These are phyloP conservation scores for Durotheca rogersii DNA, from an alignment of 495 filamentous ascomycete species.

Conservation along the genomic window DNA sequence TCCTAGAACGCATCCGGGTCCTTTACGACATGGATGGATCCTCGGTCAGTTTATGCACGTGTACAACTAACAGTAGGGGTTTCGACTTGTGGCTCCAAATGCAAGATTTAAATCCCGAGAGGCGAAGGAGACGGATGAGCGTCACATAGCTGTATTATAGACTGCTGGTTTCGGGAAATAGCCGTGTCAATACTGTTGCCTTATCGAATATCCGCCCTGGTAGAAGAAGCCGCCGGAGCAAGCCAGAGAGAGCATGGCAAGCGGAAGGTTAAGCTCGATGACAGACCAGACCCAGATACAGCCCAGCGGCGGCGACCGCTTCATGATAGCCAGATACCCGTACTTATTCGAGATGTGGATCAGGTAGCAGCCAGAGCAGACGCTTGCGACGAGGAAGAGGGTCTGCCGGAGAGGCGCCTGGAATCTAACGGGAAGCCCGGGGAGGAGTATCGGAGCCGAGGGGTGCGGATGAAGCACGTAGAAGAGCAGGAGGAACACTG, in stretches of 20 bases:
- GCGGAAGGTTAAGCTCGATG: conserved; percentile 75
- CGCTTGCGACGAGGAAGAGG: conserved; percentile 58
- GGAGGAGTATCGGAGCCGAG: conserved; percentile 43
- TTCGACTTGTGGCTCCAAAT: background rate
- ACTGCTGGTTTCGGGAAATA: background rate
- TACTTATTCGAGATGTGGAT: conserved; percentile 76
- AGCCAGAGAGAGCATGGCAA: conserved; percentile 61
- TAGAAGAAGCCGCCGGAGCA: conserved; percentile 65
- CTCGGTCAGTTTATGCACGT: conserved; percentile 7
- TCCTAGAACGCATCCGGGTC: conserved; percentile 29
- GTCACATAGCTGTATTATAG: background rate
- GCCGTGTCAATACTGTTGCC: conserved; percentile 13
- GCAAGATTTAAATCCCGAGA: conserved; percentile 2
- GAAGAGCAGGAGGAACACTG: conserved; percentile 62
- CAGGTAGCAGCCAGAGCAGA: conserved; percentile 69
- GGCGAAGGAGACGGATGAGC: conserved; percentile 8
- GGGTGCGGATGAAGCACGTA: conserved; percentile 60
- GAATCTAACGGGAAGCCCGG: conserved; percentile 45
- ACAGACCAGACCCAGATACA: conserved; percentile 94
- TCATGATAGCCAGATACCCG: conserved; percentile 87
- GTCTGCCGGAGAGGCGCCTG: conserved; percentile 55
- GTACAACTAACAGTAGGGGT: too few species aligned
- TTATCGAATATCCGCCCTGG: conserved; percentile 65
- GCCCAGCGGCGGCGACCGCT: conserved; percentile 82
- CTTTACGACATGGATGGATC: conserved; percentile 1